Base-by-base conservation (phyloP, 345 rosid genomes). In the Camelina neglecta region DNA sequence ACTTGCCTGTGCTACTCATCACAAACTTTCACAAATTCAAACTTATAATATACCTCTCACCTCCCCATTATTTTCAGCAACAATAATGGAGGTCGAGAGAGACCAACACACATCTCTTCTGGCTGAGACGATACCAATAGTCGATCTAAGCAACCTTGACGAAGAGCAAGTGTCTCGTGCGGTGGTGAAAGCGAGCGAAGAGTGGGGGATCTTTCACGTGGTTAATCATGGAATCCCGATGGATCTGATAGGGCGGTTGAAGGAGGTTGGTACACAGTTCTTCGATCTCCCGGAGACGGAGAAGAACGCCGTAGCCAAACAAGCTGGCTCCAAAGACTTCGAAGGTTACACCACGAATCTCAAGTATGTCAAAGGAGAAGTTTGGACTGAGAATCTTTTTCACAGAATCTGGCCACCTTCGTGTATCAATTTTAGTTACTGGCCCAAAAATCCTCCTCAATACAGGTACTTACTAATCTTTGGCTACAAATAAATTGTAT, bases 381-480 rank as follows among this genome's bases (percentile, higher is more conserved):
- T 73, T 9, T 90, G 95, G 96, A 85, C 76, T 0, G 97, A 90
- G 60, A 88, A 90, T 56, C 86, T 90, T 20, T 88, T 90, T 65
- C 95, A 93, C 72, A 82, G 15, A 79, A 79, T 93, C 18, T 90
- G 88, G 95, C 97, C 98, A 36, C 88, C 89, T 35, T 53, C 82
- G 1, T 29, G 60, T 18, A 68, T 93, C 56, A 80, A 88, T 62
- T 73, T 80, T 67, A 50, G n/a, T 8, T 93, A 82, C 71, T 90
- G 96, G 98, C 97, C 97, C 2, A 54, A 65, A 5, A 83, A 83
- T 41, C 92, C 98, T 9, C 81, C 90, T 20, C 77, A 86, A 38
- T 93, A 93, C 80, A 86, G 90, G 98, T 75, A 50, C 20, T 4
- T 58, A 7, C 38, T 35, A 35, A 35, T 57, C 18, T 57, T 42